Percentiles rank a stretch among this genome's conserved stretches.
These are phyloP conservation scores for Mollisiaceae sp. DNA, from an alignment of 2,329 filamentous ascomycete species.

Conservation along the genomic window DNA sequence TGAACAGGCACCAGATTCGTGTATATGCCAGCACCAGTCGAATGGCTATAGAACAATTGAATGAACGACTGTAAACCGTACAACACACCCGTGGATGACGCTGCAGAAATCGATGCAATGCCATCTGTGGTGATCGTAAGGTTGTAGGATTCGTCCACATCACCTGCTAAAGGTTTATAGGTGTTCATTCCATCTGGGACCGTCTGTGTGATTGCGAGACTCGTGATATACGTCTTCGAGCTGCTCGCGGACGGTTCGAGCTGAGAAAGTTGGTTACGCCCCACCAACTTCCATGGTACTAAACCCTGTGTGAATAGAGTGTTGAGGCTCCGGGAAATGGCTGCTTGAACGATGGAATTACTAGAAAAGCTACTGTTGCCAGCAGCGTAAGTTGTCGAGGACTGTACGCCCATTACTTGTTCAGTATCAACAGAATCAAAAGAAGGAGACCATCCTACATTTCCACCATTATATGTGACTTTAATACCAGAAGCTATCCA, in stretches of 20 bases:
- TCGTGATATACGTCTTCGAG: conserved; percentile 57
- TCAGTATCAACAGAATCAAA: conserved; percentile 36
- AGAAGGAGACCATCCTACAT: conserved; percentile 55
- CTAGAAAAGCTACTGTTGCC: conserved; percentile 42
- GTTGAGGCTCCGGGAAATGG: conserved; percentile 62
- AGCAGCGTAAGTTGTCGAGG: conserved; percentile 23
- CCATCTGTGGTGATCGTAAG: conserved; percentile 64
- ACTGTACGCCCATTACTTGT: conserved; percentile 33
- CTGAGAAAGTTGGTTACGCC: conserved; percentile 58
- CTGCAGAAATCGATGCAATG: conserved; percentile 65
- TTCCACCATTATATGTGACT: conserved; percentile 63
- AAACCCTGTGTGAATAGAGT: conserved; percentile 72
- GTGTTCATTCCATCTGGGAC: conserved; percentile 56
- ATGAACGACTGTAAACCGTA: conserved; percentile 77
- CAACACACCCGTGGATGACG: conserved; percentile 70
- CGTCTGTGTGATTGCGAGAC: conserved; percentile 67
- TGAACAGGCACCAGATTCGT: conserved; percentile 71
- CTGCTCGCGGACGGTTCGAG: conserved; percentile 64
- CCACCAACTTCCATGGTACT: conserved; percentile 79
- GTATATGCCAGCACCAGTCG: conserved; percentile 63
- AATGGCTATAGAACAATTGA: conserved; percentile 80
- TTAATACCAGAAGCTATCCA: conserved; percentile 58
- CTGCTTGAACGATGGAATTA: conserved; percentile 60
- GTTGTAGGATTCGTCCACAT: conserved; percentile 78
- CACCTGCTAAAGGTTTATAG: conserved; percentile 64